Evolutionary conservation across 768 basidiomycete genomes (phyloP), one percentile per base, ranked within the genome.

Genomic region (Kwoniella mangroviensis): DNA sequence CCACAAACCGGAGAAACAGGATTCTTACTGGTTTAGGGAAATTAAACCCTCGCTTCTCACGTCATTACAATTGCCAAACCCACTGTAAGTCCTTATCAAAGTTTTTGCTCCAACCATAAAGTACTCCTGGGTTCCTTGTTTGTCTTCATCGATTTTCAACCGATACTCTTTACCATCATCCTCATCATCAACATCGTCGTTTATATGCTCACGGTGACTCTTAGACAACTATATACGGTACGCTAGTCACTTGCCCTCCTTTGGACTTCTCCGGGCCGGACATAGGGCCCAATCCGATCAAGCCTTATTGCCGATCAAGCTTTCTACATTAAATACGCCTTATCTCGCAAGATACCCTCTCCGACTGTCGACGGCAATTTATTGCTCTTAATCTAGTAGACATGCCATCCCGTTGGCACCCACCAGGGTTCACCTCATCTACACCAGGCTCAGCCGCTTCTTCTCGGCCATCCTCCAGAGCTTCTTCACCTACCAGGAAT

Each of bases 401-500:
- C 62, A 69, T 69, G 68, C 68, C 68, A 11, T 63, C 62, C 41
- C 68, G 68, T 51, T 69, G 68, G 68, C 68, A 63, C 40, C 51
- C 68, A 43, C 40, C 68, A 11, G 54, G 54, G 34, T 69, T 69
- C 57, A 60, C 68, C 12, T 63, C 68, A 4, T 66, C 68, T 19
- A 60, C 64, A 41, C 57, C 63, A 9, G 68, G 62, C 15, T 74
- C 73, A 28, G 70, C 73, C 24, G 41, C 66, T 28, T 66, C 69
- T 5, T 74, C 73, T 56, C 69, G 73, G 11, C 73, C 73, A 12
- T 65, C 66, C 0, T 73, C 72, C 11, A 64, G 68, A 59, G 65
- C 68, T 5, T 65, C 68, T 12, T 74, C 73, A 9, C 63, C 69
- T 19, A 68, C 73, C 10, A 61, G 73, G 26, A 66, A 62, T 62